Base-by-base conservation (phyloP, 1,284 basidiomycete species). In the Cystobasidium sp. region DNA sequence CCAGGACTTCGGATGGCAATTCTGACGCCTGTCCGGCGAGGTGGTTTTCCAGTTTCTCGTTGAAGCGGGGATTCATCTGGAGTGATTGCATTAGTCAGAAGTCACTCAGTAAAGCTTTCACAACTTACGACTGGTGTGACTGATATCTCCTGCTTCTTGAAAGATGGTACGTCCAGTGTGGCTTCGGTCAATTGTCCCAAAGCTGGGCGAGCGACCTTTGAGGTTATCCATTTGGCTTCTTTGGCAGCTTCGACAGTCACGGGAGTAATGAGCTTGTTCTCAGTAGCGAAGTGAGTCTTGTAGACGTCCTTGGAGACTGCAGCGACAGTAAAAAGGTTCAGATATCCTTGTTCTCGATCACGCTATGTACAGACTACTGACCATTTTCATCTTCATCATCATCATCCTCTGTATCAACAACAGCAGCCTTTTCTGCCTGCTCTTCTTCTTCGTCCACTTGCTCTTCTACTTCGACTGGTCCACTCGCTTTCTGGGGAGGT, bases 201-300 rank as follows among this genome's bases (percentile, higher is more conserved):
- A 20, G 47, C 75, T 37, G 84, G 83, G 5, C 81, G 75, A 49
- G 78, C 85, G 53, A 85, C 85, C 67, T 83, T 84, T 1, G 82
- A 83, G 16, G 80, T 84, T 22, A 78, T 84, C 90, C 89, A 91
- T 46, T 82, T 78, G 8, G 82, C 80, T 74, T 83, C 80, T 68
- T 90, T 87, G 6, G 86, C 86, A 16, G 85, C 81, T 43, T 81
- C 80, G 73, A 87, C 85, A 16, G 84, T 84, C 2, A 80, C 76
- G 41, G 87, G 86, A 0, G 87, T 85, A 44, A 90, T 79, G 44
- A 84, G 79, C 37, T 79, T 68, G 14, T 88, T 84, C 22, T 84
- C 84, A 18, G 85, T 78, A 7, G 89, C 90, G 80, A 90, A 92
- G 79, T 92, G 91, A 16, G 79, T 80, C 77, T 91, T 88, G 76